These are phyloP conservation scores for Porphyrellus sp. DNA, from an alignment of 1,284 basidiomycete genomes.

Conservation along the genomic window DNA sequence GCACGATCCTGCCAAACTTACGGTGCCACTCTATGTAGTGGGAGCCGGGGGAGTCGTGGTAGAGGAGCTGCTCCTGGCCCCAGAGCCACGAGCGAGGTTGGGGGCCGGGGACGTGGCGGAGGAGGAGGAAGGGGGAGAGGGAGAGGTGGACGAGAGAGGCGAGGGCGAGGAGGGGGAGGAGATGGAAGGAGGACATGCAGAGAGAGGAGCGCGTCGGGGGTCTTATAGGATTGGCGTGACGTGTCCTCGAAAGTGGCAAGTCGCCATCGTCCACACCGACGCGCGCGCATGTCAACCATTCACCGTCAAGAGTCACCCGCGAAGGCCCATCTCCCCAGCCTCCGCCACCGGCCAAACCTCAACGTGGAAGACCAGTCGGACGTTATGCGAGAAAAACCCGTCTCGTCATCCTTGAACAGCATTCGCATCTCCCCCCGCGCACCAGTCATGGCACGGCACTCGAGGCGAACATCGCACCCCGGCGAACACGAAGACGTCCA, in stretches of 20 bases:
- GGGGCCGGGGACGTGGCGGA: constrained; percentile 49
- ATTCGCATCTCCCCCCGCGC: constrained; percentile 65
- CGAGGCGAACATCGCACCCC: constrained; percentile 35
- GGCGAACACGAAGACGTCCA: constrained; percentile 57
- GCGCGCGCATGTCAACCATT: not conserved
- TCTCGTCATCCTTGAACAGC: constrained; percentile 56
- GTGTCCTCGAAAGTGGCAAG: constrained; percentile 1
- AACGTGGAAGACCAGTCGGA: constrained; percentile 36
- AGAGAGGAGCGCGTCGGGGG: too few relatives aligned
- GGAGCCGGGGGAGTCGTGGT: constrained; percentile 45
- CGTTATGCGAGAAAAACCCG: constrained; percentile 37
- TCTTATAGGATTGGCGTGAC: constrained; percentile 23
- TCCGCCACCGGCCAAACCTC: constrained; percentile 29
- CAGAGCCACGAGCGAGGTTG: constrained; percentile 46
- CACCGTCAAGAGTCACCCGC: constrained; percentile 26
- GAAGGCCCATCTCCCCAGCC: constrained; percentile 27
- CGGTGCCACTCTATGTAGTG: constrained; percentile 51
- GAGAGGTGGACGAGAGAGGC: constrained; percentile 20
- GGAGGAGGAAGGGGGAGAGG: constrained; percentile 30
- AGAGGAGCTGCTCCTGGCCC: constrained; percentile 57
- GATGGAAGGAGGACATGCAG: not conserved
- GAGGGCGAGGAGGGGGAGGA: constrained; percentile 19
- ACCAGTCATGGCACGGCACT: constrained; percentile 41
- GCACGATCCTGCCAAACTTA: constrained; percentile 49
- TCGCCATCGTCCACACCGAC: too few relatives aligned